These are phyloP conservation scores for Gyrodon lividus DNA, from an alignment of 768 basidiomycete species.

Conservation along the genomic window DNA sequence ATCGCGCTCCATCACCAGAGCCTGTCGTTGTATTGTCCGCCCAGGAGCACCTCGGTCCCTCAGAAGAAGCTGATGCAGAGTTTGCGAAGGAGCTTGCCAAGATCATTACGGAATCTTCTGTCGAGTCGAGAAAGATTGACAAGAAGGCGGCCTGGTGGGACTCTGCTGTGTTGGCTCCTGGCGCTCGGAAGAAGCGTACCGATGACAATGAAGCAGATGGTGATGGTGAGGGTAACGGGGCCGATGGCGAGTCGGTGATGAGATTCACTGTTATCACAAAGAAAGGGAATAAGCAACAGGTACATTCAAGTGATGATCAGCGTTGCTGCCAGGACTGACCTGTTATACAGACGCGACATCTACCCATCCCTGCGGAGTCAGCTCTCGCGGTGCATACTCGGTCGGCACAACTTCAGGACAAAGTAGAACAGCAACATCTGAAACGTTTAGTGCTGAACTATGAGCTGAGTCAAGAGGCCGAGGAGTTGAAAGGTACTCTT, in stretches of 20 bases:
- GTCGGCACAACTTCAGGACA: constrained; percentile 89
- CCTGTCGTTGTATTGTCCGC: constrained; percentile 67
- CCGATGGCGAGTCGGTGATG: constrained; percentile 53
- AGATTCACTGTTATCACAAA: constrained; percentile 92
- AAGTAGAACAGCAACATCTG: constrained; percentile 94
- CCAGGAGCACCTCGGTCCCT: constrained; percentile 76
- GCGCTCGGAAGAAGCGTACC: constrained; percentile 60
- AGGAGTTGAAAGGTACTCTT: constrained; percentile 68
- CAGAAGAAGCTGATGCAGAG: constrained; percentile 87
- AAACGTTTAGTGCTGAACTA: constrained; percentile 94
- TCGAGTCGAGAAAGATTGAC: constrained; percentile 82
- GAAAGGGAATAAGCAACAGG: constrained; percentile 91
- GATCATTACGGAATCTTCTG: constrained; percentile 85
- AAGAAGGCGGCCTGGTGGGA: constrained; percentile 92
- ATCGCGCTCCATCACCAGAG: constrained; percentile 83
- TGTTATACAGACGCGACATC: constrained; percentile 64
- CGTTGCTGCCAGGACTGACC: constrained; percentile 12
- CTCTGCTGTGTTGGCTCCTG: constrained; percentile 71
- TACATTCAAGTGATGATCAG: constrained; percentile 25
- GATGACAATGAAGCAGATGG: constrained; percentile 59
- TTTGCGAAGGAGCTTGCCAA: constrained; percentile 96
- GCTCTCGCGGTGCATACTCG: constrained; percentile 88
- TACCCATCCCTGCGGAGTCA: constrained; percentile 86
- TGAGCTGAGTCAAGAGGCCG: constrained; percentile 85
- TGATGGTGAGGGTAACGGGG: constrained; percentile 36